Evolutionary conservation across 2,329 filamentous ascomycete species (phyloP), one percentile per base, ranked within the genome.

Genomic region (Scortechinia acanthostroma): DNA sequence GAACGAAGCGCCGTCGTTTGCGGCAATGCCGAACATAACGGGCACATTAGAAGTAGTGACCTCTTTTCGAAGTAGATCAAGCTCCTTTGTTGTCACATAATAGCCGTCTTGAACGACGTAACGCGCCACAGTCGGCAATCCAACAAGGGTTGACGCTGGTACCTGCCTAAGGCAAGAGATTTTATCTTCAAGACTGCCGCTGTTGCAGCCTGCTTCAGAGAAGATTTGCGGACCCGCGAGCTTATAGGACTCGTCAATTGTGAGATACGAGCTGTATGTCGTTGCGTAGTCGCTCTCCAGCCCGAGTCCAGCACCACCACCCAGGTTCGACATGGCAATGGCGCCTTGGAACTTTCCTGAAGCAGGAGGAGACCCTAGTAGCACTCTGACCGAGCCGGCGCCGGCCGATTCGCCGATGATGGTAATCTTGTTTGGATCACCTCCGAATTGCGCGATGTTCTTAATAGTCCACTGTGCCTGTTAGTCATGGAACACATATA

Each of bases 231-330:
- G n/a, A n/a, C n/a, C n/a, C n/a, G n/a, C n/a, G n/a, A n/a, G n/a
- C n/a, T n/a, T n/a, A n/a, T 74, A 75, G 3, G 71, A 73, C 43
- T 74, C 58, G 3, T 64, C 53, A 28, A 76, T 63, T 0, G 73
- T 76, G 43, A 70, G 67, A 56, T 77, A 78, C 4, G 67, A 64
- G 33, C 68, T 73, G 56, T 76, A 78, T 0, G 70, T 73, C 1
- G 72, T 75, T 4, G 70, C 71, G 44, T 76, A 76, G 49, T 70
- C 65, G 21, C 68, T 62, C 2, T 55, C 55, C 3, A 71, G 55
- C 1, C 70, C 73, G 4, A 76, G 58, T 3, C 61, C 61, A 1
- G 69, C 65, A 21, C 74, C 69, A 2, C 74, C 74, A 19, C 74
- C 74, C 0, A 77, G 61, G 46, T 77, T 77, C 0, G 71, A 71